phyloP scores from a whole-genome alignment of 139 green algal genomes.

The Tetratostichococcus sp. region DNA sequence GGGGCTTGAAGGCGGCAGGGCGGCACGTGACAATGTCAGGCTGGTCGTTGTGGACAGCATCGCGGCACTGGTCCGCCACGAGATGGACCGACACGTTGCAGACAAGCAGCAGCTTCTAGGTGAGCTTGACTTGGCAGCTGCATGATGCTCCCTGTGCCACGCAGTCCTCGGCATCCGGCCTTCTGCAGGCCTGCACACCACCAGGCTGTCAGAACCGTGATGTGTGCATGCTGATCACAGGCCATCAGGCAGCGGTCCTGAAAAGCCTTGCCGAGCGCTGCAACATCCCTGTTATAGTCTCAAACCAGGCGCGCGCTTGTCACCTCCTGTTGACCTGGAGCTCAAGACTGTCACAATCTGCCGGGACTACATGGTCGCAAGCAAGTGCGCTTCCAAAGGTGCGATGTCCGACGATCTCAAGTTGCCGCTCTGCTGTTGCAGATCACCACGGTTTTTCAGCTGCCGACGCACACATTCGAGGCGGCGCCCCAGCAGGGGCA shows the following conservation, averaged over 20 bases:
- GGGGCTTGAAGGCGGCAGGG: too few relatives aligned
- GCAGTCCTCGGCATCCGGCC: too few relatives aligned
- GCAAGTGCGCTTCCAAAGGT: too few relatives aligned
- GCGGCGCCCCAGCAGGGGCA: background rate
- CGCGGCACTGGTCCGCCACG: slow-evolving; percentile 56
- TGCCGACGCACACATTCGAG: background rate
- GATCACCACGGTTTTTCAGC: background rate
- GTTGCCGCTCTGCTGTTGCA: slow-evolving; percentile 40
- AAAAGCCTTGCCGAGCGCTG: slow-evolving; percentile 76
- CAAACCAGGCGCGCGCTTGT: slow-evolving; percentile 64
- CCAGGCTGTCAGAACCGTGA: background rate
- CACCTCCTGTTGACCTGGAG: too few relatives aligned
- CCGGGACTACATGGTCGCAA: too few relatives aligned
- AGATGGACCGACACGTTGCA: slow-evolving; percentile 19
- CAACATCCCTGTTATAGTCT: slow-evolving; percentile 67
- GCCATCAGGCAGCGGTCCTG: slow-evolving; percentile 59
- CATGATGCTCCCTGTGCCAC: too few relatives aligned
- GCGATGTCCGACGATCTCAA: too few relatives aligned
- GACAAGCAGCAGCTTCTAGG: slow-evolving; percentile 34
- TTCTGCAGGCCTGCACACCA: background rate
- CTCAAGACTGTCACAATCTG: too few relatives aligned
- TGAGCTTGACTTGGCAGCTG: too few relatives aligned
- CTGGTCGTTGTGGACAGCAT: slow-evolving; percentile 82
- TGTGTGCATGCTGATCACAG: slow-evolving; percentile 3
- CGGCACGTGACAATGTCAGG: too few relatives aligned